phyloP scores from a whole-genome alignment of 2,329 filamentous ascomycete species.

The Onygenales sp. region DNA sequence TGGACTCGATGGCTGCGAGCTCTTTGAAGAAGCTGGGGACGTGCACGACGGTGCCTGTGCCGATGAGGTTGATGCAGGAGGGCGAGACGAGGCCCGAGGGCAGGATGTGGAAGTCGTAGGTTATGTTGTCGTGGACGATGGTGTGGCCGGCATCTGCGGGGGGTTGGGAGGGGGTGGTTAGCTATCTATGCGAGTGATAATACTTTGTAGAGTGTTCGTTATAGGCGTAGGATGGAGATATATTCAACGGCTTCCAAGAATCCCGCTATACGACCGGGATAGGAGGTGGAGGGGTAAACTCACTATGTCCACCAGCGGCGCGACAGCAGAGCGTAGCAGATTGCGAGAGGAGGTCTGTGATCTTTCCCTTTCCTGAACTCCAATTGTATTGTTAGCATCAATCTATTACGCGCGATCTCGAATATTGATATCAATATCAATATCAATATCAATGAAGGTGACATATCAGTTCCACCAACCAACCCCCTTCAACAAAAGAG shows the following conservation, averaged over 20 bases:
- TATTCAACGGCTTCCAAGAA: too few relatives aligned
- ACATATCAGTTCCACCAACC: neutral
- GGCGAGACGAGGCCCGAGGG: slow-evolving; percentile 33
- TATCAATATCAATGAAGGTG: neutral
- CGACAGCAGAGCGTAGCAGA: slow-evolving; percentile 35
- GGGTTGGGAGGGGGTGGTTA: neutral
- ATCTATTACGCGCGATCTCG: neutral
- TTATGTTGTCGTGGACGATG: slow-evolving; percentile 36
- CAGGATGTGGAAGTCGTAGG: slow-evolving; percentile 42
- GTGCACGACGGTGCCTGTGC: slow-evolving; percentile 38
- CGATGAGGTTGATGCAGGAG: slow-evolving; percentile 37
- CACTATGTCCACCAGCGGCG: slow-evolving; percentile 39
- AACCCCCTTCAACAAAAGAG: neutral
- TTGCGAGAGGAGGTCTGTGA: slow-evolving; percentile 38
- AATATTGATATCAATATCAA: neutral
- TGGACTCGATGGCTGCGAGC: slow-evolving; percentile 31
- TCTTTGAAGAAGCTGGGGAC: slow-evolving; percentile 41
- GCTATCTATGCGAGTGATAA: neutral
- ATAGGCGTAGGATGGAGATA: neutral
- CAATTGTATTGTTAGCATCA: slow-evolving; percentile 5
- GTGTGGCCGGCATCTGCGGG: slow-evolving; percentile 36
- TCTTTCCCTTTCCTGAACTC: slow-evolving; percentile 36
- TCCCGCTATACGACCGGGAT: too few relatives aligned
- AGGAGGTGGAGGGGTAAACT: slow-evolving; percentile 12
- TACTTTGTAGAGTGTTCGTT: neutral